phyloP scores from a whole-genome alignment of 768 basidiomycete species.

The Tephrocybe sp. region DNA sequence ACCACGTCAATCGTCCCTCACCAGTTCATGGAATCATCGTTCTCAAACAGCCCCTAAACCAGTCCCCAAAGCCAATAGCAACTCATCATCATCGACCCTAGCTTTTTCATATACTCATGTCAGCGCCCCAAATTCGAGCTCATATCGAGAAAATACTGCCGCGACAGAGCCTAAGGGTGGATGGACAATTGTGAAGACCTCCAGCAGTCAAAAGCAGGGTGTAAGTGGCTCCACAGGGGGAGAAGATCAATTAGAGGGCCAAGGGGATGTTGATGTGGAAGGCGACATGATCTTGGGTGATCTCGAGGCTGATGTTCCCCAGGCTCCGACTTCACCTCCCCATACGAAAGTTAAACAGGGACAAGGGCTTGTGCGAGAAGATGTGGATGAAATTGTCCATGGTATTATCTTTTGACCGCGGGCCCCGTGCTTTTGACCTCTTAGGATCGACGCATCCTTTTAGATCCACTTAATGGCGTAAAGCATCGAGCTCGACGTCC shows the following conservation, averaged over 20 bases:
- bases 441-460: conserved; percentile 23
- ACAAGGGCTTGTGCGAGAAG: conserved; percentile 53
- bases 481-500: conserved; percentile 39
- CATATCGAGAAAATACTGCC: conserved; percentile 50
- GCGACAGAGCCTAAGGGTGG: conserved; percentile 49
- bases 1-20: conserved; percentile 49
- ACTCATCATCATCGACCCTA: conserved; percentile 64
- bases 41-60: conserved; percentile 48
- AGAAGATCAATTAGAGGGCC: conserved; percentile 23
- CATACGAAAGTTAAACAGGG: conserved; percentile 41
- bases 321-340: conserved; percentile 20
- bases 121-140: conserved; percentile 68
- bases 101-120: conserved; percentile 83
- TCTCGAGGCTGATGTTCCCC: conserved; percentile 54
- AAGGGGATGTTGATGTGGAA: conserved; percentile 64
- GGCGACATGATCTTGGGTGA: conserved; percentile 77
- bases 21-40: conserved; percentile 39
- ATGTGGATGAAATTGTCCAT: conserved; percentile 73
- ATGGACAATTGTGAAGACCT: conserved; percentile 72
- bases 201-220: conserved; percentile 23
- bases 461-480: conserved; percentile 62
- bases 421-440: conserved; percentile 13
- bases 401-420: conserved; percentile 44
- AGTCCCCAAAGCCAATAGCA: conserved; percentile 43
- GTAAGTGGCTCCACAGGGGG: conserved; percentile 12